Base-by-base conservation (phyloP, 305 asterid species). In the Rubia tinctorum region DNA sequence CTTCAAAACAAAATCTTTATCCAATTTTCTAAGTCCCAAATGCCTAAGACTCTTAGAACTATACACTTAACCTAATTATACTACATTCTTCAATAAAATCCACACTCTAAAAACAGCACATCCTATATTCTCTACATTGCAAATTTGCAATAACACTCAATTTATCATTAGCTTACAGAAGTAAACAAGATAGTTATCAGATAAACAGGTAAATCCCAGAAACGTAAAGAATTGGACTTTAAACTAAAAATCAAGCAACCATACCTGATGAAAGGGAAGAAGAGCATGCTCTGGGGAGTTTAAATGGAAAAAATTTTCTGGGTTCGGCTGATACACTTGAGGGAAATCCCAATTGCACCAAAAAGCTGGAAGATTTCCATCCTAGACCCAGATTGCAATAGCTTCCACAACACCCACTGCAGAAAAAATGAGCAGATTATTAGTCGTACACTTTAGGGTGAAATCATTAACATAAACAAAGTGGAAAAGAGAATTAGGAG, bases 281-380 rank as follows among this genome's bases (percentile, higher is more conserved):
- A 73, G 84, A 65, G 55, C 74, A 78, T 30, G 77, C 77, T 68
- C 69, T 72, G 5, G 77, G 68, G 34, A 68, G 49, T 75, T 63
- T 76, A 49, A 15, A 76, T 73, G 66, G 73, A 78, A 61, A 71
- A 73, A 73, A 71, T 69, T 70, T 76, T 73, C 72, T 71, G 75
- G 74, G 84, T 71, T 68, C 76, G 17, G 76, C 55, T 15, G 81
- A 71, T 27, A 27, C 84, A 80, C 66, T 73, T 56, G 83, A 66
- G 18, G 27, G 47, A 5, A 72, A 82, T 80, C 78, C 81, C 14
- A 79, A 76, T 70, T 81, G 77, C 55, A 82, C 60, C 80, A 91
- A 84, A 78, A 80, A 82, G 83, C 84, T 89, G 63, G 89, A 87
- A 0, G 87, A 77, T 75, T 78, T 85, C 90, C 86, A 84, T n/a